Evolutionary conservation across 2,329 filamentous ascomycete genomes (phyloP), one percentile per base, ranked within the genome.

Genomic region (Hypoxylon sp.): DNA sequence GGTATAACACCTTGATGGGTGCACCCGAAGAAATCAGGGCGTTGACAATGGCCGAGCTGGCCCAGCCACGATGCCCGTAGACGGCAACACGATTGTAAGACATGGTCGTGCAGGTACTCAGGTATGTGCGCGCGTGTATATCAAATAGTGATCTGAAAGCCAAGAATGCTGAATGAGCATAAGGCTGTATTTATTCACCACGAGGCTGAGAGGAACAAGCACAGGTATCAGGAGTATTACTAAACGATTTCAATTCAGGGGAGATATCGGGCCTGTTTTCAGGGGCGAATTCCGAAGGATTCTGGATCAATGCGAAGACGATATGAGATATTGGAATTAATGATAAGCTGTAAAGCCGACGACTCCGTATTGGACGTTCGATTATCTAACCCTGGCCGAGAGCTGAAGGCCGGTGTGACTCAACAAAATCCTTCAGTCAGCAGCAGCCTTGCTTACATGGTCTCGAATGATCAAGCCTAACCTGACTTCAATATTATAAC

Each of bases 11-110:
- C 20, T 59, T 75, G 30, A 74, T 48, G 1, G 71, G 69, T 7
- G 73, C 75, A 3, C 71, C 68, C 0, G 73, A 71, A 14, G 73
- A 63, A 4, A 68, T 55, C 4, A 76, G 67, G 4, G 71, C 70
- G 3, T 63, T 59, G 38, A 70, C 52, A 6, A 76, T 73, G 1
- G 67, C 60, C 1, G 71, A 74, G 30, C 73, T 73, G 7, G 57
- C 73, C 71, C 72, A 74, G 18, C 73, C 72, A 9, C 72, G 68
- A 28, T 74, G 72, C 9, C 74, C 74, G 28, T 76, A 74, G 7
- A 76, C 60, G 4, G 73, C 75, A 18, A 76, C 74, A 4, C 73
- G 71, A 58, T 76, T 75, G 42, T 63, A 70, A 1, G 69, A 54
- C 68, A 74, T 71, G 26, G 11, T n/a, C n/a, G n/a, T n/a, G n/a